Conservation (phyloP, 805 yeast species). For the Suhomyces xylopsoci region DNA sequence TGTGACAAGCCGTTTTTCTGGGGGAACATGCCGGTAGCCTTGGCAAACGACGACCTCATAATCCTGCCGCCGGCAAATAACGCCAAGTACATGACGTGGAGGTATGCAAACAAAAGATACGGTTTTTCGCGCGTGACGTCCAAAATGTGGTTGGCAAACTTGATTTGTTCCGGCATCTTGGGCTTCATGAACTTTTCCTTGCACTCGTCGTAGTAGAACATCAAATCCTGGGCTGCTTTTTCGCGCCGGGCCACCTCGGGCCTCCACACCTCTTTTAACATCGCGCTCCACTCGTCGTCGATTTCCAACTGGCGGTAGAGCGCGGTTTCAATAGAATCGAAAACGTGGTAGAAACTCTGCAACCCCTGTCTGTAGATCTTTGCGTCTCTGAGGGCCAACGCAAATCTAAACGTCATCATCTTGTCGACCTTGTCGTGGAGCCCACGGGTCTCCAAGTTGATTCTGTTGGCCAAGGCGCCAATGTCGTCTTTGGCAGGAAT, state of each 20-base stretch:
- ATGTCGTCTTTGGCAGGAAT: conserved; percentile 77
- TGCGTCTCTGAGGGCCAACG: conserved; percentile 71
- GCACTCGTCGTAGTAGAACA: conserved; percentile 61
- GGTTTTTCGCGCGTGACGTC: conserved; percentile 59
- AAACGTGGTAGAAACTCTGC: conserved; percentile 68
- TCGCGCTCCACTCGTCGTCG: conserved; percentile 38
- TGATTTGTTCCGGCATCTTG: conserved; percentile 58
- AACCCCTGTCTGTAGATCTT: conserved; percentile 79
- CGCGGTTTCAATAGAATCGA: conserved; percentile 58
- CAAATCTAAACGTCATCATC: conserved; percentile 64
- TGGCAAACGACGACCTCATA: conserved; percentile 62
- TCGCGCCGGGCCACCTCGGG: conserved; percentile 66
- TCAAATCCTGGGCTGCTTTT: conserved; percentile 56
- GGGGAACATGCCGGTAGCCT: conserved; percentile 72
- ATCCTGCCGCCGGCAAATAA: conserved; percentile 83
- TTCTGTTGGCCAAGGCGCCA: conserved; percentile 82
- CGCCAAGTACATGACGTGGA: conserved; percentile 83
- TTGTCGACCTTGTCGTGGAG: conserved; percentile 70
- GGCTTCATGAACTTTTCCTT: conserved; percentile 56
- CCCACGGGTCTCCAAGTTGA: conserved; percentile 63
- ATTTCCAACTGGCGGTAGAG: conserved; percentile 44
- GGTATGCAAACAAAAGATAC: conserved; percentile 68
- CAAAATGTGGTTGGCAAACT: conserved; percentile 58
- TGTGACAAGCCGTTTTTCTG: conserved; percentile 63
- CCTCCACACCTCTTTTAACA: conserved; percentile 61